These are phyloP conservation scores for Eucalyptus guilfoylei DNA, from an alignment of 345 rosid species.

Conservation along the genomic window DNA sequence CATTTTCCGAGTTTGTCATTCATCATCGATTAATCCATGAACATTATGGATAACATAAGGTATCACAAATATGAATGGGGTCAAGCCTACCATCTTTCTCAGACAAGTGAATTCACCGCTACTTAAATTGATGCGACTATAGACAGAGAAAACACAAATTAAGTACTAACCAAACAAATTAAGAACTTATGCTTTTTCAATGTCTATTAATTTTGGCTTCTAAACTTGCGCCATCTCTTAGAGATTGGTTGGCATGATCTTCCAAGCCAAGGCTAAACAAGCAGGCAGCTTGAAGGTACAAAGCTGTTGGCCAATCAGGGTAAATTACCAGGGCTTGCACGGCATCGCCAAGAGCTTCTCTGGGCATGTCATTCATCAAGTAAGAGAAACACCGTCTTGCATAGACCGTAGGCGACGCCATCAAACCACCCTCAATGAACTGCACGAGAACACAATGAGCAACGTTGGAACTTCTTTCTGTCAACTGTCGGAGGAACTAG, in stretches of 20 bases:
- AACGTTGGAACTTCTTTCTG: neutral
- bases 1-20: neutral
- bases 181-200: neutral
- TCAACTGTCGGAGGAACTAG: neutral
- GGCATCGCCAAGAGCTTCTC: conserved; percentile 39
- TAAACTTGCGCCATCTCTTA: conserved; percentile 8
- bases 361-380: conserved; percentile 23
- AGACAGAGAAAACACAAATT: neutral
- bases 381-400: conserved; percentile 32
- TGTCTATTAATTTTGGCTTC: neutral
- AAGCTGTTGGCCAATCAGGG: conserved; percentile 35
- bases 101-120: neutral
- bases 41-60: neutral
- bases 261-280: conserved; percentile 28
- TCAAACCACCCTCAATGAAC: conserved; percentile 32
- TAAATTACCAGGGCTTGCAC: conserved; percentile 33
- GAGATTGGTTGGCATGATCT: conserved; percentile 2
- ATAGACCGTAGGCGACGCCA: conserved; percentile 28
- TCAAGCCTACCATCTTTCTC: neutral
- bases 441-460: neutral
- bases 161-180: neutral
- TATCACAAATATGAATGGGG: neutral
- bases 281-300: conserved; percentile 33
- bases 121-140: neutral
- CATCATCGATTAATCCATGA: neutral